Evolutionary conservation across 768 basidiomycete species (phyloP), one percentile per base, ranked within the genome.

Genomic region (Macrolepiota dolichaula): DNA sequence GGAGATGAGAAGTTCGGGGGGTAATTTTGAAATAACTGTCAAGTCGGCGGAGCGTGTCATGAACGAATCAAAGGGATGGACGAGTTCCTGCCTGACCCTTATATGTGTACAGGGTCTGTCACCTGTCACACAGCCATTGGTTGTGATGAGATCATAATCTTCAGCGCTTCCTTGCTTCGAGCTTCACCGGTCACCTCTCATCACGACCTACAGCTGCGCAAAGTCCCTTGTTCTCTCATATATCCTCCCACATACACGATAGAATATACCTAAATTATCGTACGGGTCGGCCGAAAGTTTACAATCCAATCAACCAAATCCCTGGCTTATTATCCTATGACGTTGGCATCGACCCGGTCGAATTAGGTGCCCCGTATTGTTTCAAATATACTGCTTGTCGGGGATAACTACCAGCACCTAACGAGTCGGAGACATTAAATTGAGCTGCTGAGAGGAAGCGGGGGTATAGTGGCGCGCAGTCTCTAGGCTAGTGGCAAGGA

Each of bases 11-110:
- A 58, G 35, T 19, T 58, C 57, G 22, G 22, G 13, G n/a, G 57
- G 57, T 37, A 58, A 25, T 50, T 50, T 58, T 22, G 57, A 58
- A 22, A 58, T 38, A 37, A 47, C 35, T 13, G 49, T n/a, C 35
- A 50, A 37, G 12, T 50, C 47, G 57, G 47, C 57, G 50, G 49
- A 29, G 47, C 38, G 35, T 42, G 24, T 40, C 47, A 51, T 58
- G 10, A 44, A 7, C 19, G 42, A 32, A 44, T 44, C 1, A 22
- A 22, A 44, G 42, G 19, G 42, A 19, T 44, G 3, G 19, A 32
- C 29, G 7, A 22, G 42, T n/a, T 19, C 17, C 42, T 44, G 7
- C 19, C 42, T 22, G n/a, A 7, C 19, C 42, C 7, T 44, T 44
- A 22, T 44, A 44, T 44, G 42, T 44, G 7, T 19, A 44, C 42